Percentiles rank a stretch among this genome's conserved stretches.
Conservation (phyloP, 495 filamentous ascomycete species). For the Daldinia grandis region DNA sequence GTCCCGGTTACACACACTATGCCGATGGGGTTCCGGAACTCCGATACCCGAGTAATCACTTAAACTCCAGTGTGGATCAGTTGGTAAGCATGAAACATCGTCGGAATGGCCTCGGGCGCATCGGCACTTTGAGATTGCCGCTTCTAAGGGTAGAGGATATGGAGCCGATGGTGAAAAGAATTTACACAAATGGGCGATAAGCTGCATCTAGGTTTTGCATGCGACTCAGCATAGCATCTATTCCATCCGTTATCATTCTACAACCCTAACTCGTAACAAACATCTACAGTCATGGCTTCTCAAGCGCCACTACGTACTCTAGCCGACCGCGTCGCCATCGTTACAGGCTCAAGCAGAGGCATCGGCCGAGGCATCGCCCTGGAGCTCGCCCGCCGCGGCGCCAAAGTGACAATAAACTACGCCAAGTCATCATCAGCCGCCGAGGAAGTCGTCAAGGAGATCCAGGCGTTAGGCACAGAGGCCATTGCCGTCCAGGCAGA, state of each 20-base stretch:
- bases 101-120: not conserved
- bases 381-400: conserved; percentile 18
- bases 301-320: conserved; percentile 2
- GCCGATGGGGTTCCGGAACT: not conserved
- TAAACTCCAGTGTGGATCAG: not conserved
- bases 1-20: not conserved
- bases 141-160: not conserved
- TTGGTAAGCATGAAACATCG: not conserved
- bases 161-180: not conserved
- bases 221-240: not conserved
- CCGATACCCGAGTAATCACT: not conserved
- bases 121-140: not conserved
- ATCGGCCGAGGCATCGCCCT: conserved; percentile 20
- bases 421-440: conserved; percentile 6
- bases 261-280: not conserved
- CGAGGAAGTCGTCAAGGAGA: conserved; percentile 7
- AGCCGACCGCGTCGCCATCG: conserved; percentile 14
- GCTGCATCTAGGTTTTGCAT: not conserved
- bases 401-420: conserved; percentile 20
- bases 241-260: not conserved
- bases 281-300: conserved; percentile 1
- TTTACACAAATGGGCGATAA: not conserved
- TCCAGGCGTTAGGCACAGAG: conserved; percentile 5
- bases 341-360: conserved; percentile 19
- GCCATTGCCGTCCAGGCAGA: conserved; percentile 20